Base-by-base conservation (phyloP, 768 basidiomycete species). In the Scleroderma citrinum region DNA sequence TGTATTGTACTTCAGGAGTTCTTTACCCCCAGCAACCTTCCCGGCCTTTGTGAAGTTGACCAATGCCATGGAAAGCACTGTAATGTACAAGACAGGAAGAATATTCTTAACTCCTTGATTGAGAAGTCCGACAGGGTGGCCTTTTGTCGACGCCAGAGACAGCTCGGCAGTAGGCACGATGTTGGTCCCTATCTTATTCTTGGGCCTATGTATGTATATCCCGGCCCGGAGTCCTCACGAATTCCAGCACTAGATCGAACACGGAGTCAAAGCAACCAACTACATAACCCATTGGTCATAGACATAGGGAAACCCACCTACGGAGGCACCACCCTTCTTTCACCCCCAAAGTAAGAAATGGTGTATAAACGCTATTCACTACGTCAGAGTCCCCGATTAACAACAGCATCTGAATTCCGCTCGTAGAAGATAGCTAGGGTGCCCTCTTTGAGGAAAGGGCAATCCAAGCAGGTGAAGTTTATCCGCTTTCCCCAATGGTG, bases 151-250 rank as follows among this genome's bases (percentile, higher is more conserved):
- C 47, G 79, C 69, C 16, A 90, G 69, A 16, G 76, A 76, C 37
- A 88, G 76, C 63, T 90, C 87, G 0, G 86, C 87, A 3, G 87
- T 90, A 1, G 87, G 87, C 17, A 90, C 66, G 19, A 77, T 70
- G 48, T 82, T 77, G 1, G 88, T 90, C 3, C 88, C 87, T 29
- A 88, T 72, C 65, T 90, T 90, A 62, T 85, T 76, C 69, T 91
- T 91, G 40, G 89, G 72, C 13, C 86, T 75, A 63, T 91, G 87
- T 2, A 85, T 66, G 54, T 73, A 70, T 80, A 63, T 80, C 84
- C 76, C 84, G 78, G 34, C 73, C 73, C 0, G 69, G 61, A 0
- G 81, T 80, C 2, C 86, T 87, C 32, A 74, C 52, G 14, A 87
- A 67, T 57, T 90, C 87, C 19, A 90, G 69, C 0, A 87, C 84